Evolutionary conservation across 2,329 filamentous ascomycete genomes (phyloP).

Genomic region (Monilinia laxa): DNA sequence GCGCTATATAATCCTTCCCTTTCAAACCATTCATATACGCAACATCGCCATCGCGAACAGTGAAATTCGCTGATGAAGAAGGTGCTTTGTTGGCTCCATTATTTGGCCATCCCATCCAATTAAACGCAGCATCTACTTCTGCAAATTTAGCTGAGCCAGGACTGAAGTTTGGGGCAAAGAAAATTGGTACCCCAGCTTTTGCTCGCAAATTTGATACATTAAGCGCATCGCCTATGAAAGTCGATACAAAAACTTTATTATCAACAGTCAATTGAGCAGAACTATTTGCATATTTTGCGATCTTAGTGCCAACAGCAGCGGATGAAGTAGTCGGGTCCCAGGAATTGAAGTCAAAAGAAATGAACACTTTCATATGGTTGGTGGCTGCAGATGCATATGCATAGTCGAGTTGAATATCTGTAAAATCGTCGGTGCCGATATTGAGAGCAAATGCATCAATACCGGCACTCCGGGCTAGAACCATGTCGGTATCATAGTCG

Average conservation of each 20-base stretch:
- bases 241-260: slow-evolving; percentile 44
- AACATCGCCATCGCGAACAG: slow-evolving; percentile 6
- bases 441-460: slow-evolving; percentile 42
- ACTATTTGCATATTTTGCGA: slow-evolving; percentile 37
- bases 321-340: slow-evolving; percentile 23
- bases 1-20: slow-evolving; percentile 11
- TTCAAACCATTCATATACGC: slow-evolving; percentile 5
- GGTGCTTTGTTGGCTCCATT: slow-evolving; percentile 21
- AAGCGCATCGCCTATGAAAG: slow-evolving; percentile 51
- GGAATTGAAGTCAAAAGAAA: slow-evolving; percentile 40
- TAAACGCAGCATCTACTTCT: slow-evolving; percentile 21
- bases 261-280: slow-evolving; percentile 41
- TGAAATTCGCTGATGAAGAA: background rate
- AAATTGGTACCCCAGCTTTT: slow-evolving; percentile 29
- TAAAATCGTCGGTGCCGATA: slow-evolving; percentile 39
- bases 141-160: background rate
- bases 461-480: slow-evolving; percentile 35
- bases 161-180: slow-evolving; percentile 21
- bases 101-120: slow-evolving; percentile 23
- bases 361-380: slow-evolving; percentile 39
- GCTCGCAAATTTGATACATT: slow-evolving; percentile 43
- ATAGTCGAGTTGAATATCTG: slow-evolving; percentile 34
- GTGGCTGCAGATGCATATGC: slow-evolving; percentile 36
- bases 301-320: slow-evolving; percentile 31
- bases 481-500: slow-evolving; percentile 30